These are phyloP conservation scores for Nyctanthes arbortristis DNA, from an alignment of 257 asterid genomes.

Conservation along the genomic window DNA sequence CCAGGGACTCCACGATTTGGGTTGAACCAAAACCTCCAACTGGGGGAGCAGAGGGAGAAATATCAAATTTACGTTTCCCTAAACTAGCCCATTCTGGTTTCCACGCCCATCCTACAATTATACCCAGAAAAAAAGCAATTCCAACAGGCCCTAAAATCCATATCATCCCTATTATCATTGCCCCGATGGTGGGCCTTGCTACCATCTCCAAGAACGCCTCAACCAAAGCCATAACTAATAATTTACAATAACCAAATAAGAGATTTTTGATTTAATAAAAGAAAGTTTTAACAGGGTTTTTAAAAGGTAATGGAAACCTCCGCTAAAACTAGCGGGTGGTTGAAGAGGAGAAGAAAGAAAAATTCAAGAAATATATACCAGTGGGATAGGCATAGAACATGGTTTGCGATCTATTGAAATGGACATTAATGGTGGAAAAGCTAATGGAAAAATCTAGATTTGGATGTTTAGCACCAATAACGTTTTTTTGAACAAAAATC, in stretches of 20 bases:
- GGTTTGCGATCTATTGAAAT: slow-evolving; percentile 34
- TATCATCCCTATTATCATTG: slow-evolving; percentile 50
- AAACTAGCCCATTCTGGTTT: slow-evolving; percentile 80
- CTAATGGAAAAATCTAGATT: background rate
- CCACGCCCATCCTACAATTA: slow-evolving; percentile 90
- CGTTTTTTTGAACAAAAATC: no score
- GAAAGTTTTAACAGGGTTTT: background rate
- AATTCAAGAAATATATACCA: slow-evolving; percentile 1
- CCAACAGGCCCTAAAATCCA: slow-evolving; percentile 71
- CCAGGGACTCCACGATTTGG: slow-evolving; percentile 22
- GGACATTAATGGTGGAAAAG: slow-evolving; percentile 40
- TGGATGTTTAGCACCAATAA: background rate
- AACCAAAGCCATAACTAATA: slow-evolving; percentile 41
- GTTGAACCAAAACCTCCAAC: slow-evolving; percentile 21
- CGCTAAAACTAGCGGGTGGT: background rate
- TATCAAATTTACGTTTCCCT: slow-evolving; percentile 53
- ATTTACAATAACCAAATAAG: background rate
- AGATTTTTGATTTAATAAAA: background rate
- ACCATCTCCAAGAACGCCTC: slow-evolving; percentile 62
- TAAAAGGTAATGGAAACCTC: background rate
- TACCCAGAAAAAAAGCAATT: slow-evolving; percentile 73
- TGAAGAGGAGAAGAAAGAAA: background rate
- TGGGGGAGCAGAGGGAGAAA: slow-evolving; percentile 46
- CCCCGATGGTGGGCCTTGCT: slow-evolving; percentile 53
- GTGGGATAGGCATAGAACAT: slow-evolving; percentile 20